Base-by-base conservation (phyloP, 805 yeast genomes). In the Wickerhamiella occidentalis region DNA sequence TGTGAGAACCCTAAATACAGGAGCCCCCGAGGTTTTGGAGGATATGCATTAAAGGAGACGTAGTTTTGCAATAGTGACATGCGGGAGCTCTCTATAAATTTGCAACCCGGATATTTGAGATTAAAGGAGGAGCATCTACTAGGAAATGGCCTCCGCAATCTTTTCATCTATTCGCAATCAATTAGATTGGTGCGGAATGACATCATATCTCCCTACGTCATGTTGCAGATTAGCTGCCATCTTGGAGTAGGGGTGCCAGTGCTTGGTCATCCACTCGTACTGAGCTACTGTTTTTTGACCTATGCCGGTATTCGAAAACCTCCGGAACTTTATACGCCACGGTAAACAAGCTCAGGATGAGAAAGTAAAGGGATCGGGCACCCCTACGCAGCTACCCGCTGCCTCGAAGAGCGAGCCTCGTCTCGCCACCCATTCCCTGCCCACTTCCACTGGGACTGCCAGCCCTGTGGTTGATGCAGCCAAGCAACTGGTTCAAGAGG, bases 301-400 rank as follows among this genome's bases (percentile, higher is more conserved):
- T 3, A 58, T 58, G 61, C 58, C 61, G n/a, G 54, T 60, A 36
- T 58, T 60, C 45, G 61, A 74, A 62, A 77, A 78, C 57, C 66
- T 77, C 54, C 74, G 74, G 57, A 78, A 79, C 56, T 76, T 77
- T 59, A 77, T 77, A 45, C 73, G 82, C 54, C 82, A 78, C 55
- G 82, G 82, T 21, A 76, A 75, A 55, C 78, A 76, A 58, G 82
- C 80, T 54, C 48, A 45, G 68, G 68, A 56, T 68, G 69, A 23
- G 45, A 48, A 38, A 40, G n/a, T 15, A 6, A 45, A n/a, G 18
- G 23, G 49, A 17, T 17, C 42, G 2, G 19, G n/a, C 7, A 17
- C 41, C 4, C 19, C 44, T n/a, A 22, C 30, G 13, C 44, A 22
- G 30, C 44, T 19, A 6, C 30, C 44, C 13, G 17, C 44, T 8